Percentiles rank a stretch among this genome's conserved stretches.
phyloP scores from a whole-genome alignment of 441 rosid species.

The Populus hybrid region DNA sequence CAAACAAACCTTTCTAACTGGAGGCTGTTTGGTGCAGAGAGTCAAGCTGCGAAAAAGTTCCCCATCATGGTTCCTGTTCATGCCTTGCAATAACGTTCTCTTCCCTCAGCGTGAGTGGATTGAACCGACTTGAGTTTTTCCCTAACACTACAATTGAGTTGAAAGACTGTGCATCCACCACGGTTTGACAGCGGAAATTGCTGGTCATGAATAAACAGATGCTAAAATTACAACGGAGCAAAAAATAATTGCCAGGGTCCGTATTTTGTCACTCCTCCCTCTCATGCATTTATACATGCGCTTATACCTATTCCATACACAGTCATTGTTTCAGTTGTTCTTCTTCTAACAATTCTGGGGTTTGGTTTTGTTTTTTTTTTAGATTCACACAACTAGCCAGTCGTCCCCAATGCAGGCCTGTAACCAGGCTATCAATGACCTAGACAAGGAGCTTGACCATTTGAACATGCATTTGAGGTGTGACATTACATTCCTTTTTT shows the following conservation, averaged over 20 bases:
- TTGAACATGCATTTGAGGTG: conserved; percentile 82
- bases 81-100: neutral
- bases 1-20: neutral
- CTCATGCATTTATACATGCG: neutral
- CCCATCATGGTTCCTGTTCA: neutral
- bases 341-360: neutral
- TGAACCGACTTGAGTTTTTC: neutral
- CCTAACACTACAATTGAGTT: neutral
- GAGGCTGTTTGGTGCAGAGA: neutral
- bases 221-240: neutral
- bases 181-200: neutral
- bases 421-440: conserved; percentile 89
- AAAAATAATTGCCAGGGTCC: neutral
- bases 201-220: neutral
- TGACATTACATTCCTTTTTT: neutral
- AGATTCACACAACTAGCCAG: conserved; percentile 91
- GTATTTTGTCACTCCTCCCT: neutral
- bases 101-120: neutral
- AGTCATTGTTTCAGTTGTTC: neutral
- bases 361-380: conserved; percentile 17
- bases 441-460: conserved; percentile 86
- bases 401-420: conserved; percentile 99
- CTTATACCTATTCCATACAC: neutral
- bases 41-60: neutral
- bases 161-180: too few relatives aligned